Evolutionary conservation across 176 grass and related monocot species (phyloP).

Genomic region (Musa troglodytarum): DNA sequence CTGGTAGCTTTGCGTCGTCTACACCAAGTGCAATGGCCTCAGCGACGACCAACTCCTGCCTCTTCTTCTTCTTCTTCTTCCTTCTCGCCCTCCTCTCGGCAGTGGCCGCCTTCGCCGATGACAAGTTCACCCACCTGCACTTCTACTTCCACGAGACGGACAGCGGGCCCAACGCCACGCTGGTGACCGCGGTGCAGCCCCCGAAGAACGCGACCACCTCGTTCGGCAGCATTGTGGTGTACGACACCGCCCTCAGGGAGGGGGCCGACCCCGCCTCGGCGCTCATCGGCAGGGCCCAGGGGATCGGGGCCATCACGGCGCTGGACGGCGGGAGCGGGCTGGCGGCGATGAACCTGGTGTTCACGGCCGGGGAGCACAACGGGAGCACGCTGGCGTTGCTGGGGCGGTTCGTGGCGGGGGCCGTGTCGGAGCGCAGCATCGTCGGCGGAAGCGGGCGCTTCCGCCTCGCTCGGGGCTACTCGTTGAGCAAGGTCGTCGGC

Average conservation of each 20-base stretch:
- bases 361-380: conserved; percentile 18
- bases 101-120: background rate
- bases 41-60: no score
- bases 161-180: conserved; percentile 11
- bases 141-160: conserved; percentile 31
- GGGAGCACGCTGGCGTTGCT: conserved; percentile 24
- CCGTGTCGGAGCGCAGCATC: conserved; percentile 8
- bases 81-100: background rate
- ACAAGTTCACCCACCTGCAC: conserved; percentile 5
- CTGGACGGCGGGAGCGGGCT: background rate
- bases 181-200: conserved; percentile 9
- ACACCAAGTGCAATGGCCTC: no score
- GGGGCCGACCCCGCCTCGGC: conserved; percentile 20
- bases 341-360: conserved; percentile 17
- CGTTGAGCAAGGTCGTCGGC: conserved; percentile 6
- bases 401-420: conserved; percentile 1
- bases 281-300: conserved; percentile 20
- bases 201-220: conserved; percentile 7
- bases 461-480: conserved; percentile 19
- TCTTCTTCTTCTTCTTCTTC: no score
- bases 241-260: conserved; percentile 19
- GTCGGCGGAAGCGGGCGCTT: conserved; percentile 19
- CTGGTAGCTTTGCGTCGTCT: no score
- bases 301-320: conserved; percentile 4
- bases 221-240: conserved; percentile 23